These are phyloP conservation scores for Rubus parviflorus DNA, from an alignment of 306 rosid species.

Conservation along the genomic window DNA sequence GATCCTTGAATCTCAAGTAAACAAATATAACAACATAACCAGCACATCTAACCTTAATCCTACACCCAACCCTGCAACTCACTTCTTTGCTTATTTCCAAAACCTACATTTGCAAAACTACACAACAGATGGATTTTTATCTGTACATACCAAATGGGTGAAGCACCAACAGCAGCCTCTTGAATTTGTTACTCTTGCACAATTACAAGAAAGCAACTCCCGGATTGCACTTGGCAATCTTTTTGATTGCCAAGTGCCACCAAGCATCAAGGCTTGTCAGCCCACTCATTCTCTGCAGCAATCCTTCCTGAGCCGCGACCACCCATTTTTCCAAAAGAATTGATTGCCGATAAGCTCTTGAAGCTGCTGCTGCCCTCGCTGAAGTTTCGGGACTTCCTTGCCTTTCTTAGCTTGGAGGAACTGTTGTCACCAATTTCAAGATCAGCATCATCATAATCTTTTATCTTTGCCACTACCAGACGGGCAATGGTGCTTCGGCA, in stretches of 20 bases:
- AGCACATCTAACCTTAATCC: constrained; percentile 37
- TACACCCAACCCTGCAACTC: constrained; percentile 36
- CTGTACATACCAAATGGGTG: constrained; percentile 41
- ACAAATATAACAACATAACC: constrained; percentile 45
- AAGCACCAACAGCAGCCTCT: constrained; percentile 25
- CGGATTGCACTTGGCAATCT: constrained; percentile 25
- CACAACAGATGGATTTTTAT: constrained; percentile 26
- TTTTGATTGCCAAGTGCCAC: constrained; percentile 30
- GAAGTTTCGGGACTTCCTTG: constrained; percentile 57
- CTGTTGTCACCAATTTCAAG: constrained; percentile 44
- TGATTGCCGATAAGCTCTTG: constrained; percentile 64
- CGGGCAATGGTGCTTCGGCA: constrained; percentile 76
- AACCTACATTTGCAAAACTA: constrained; percentile 43
- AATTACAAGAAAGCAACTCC: constrained; percentile 8
- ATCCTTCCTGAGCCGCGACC: constrained; percentile 69
- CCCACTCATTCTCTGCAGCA: constrained; percentile 63
- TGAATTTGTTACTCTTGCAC: constrained; percentile 23
- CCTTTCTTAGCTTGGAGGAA: constrained; percentile 63
- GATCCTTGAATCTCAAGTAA: constrained; percentile 47
- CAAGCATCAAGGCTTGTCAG: constrained; percentile 52
- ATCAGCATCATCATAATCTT: constrained; percentile 47
- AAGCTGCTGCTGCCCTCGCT: constrained; percentile 86
- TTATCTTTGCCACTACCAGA: constrained; percentile 52
- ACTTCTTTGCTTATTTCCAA: constrained; percentile 50
- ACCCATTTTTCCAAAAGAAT: constrained; percentile 69